Evolutionary conservation across 2,329 filamentous ascomycete species (phyloP), one percentile per base, ranked within the genome.

Genomic region (Ophiosphaerella korrae): DNA sequence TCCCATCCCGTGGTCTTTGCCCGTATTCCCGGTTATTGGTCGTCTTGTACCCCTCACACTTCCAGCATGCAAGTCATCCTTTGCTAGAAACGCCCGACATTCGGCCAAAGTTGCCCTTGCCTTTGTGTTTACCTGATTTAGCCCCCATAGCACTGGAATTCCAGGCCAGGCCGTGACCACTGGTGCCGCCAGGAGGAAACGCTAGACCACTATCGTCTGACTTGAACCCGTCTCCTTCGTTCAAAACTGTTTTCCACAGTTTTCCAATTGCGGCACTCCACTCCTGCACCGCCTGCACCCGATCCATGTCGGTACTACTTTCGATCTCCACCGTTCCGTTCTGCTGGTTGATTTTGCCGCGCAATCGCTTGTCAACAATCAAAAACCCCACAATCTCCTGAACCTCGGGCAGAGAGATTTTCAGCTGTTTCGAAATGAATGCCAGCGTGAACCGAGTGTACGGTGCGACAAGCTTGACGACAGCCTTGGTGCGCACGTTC

Each of bases 401-500:
- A 2, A 96, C 92, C 75, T 99, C 94, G 12, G 84, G 78, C 40
- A 91, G 83, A 24, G 88, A 87, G 59, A 99, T 96, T 71, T 89
- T 89, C 57, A 99, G 87, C 65, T 93, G 88, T 64, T 88, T 87
- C 24, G 92, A 92, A 62, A 99, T 91, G 81, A 95, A 96, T 16
- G 81, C 80, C 21, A 97, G 80, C 57, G 88, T 90, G 84, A 97
- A 96, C 44, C 92, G 87, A 5, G 90, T 95, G 78, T 97, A 99
- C 0, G 94, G 94, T 4, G 92, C 92, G 57, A 97, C 94, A 21
- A 97, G 81, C 76, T 94, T 96, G 57, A 96, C 78, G 8, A 97
- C 87, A 1, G 92, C 93, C 80, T 97, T 97, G 60, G 92, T 97
- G 47, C 94, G 89, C 88, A 99, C 96, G 74, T 94, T 97, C 37